Percentiles rank a stretch among this genome's conserved stretches.
These are phyloP conservation scores for Monosporascus sp. DNA, from an alignment of 2,329 filamentous ascomycete species.

Conservation along the genomic window DNA sequence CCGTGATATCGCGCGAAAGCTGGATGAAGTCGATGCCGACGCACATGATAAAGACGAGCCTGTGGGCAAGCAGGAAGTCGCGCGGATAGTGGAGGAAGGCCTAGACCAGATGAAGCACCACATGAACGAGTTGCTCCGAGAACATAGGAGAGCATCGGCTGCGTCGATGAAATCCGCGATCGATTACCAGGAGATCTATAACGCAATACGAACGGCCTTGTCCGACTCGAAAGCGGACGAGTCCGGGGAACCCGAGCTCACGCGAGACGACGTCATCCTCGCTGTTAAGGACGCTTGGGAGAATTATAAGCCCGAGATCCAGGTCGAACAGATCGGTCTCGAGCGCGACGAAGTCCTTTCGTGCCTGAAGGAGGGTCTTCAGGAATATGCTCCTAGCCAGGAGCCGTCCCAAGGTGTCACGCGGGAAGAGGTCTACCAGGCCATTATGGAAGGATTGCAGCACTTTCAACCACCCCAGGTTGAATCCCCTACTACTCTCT, in stretches of 20 bases:
- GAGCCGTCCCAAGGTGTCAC: slow-evolving; percentile 56
- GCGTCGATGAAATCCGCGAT: slow-evolving; percentile 57
- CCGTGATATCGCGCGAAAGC: slow-evolving; percentile 76
- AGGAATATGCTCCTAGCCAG: slow-evolving; percentile 60
- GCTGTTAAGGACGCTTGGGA: slow-evolving; percentile 91
- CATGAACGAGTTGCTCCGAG: slow-evolving; percentile 71
- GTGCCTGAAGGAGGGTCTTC: slow-evolving; percentile 79
- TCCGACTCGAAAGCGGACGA: slow-evolving; percentile 52
- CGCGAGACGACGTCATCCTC: slow-evolving; percentile 77
- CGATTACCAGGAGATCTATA: slow-evolving; percentile 81
- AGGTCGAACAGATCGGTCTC: slow-evolving; percentile 82
- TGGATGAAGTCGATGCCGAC: slow-evolving; percentile 61
- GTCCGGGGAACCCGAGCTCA: slow-evolving; percentile 46
- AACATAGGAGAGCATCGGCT: slow-evolving; percentile 65
- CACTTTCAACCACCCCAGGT: slow-evolving; percentile 70
- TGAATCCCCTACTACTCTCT: slow-evolving; percentile 62
- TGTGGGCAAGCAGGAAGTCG: slow-evolving; percentile 63
- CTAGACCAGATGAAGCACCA: slow-evolving; percentile 79
- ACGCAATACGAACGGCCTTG: slow-evolving; percentile 71
- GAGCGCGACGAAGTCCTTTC: slow-evolving; percentile 86
- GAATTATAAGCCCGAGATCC: slow-evolving; percentile 87
- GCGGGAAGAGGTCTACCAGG: slow-evolving; percentile 78
- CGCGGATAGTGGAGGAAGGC: slow-evolving; percentile 71
- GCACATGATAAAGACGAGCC: slow-evolving; percentile 41
- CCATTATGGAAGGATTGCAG: slow-evolving; percentile 79